Evolutionary conservation across 2,329 filamentous ascomycete species (phyloP).

Genomic region (Alternaria sp.): DNA sequence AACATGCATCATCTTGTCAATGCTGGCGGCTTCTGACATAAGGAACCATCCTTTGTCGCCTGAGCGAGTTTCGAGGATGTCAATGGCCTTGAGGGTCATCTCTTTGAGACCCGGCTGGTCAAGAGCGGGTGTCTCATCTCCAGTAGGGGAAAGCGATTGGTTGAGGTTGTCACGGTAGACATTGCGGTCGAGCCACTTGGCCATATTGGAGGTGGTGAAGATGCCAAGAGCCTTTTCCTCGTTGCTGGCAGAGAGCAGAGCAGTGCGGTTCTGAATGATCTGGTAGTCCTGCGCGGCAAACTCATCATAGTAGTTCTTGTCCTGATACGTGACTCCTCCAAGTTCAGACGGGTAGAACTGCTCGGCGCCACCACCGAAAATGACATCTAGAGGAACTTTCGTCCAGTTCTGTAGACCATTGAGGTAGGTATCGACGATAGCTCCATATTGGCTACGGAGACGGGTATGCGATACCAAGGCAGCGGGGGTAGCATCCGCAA

Average conservation of each 20-base stretch:
- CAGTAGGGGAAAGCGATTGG: conserved; percentile 72
- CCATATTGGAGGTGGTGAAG: conserved; percentile 76
- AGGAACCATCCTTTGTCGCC: conserved; percentile 80
- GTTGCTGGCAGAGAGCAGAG: conserved; percentile 64
- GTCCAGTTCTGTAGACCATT: conserved; percentile 74
- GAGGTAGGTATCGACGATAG: conserved; percentile 77
- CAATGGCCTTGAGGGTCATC: conserved; percentile 87
- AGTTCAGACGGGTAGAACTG: conserved; percentile 68
- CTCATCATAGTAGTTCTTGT: conserved; percentile 73
- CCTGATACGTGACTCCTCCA: conserved; percentile 67
- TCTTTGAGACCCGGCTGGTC: conserved; percentile 86
- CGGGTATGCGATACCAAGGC: conserved; percentile 68
- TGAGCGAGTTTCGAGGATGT: conserved; percentile 71
- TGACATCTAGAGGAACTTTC: conserved; percentile 73
- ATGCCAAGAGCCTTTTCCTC: conserved; percentile 74
- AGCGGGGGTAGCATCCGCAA: conserved; percentile 82
- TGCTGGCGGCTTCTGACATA: conserved; percentile 84
- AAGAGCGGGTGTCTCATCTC: conserved; percentile 66
- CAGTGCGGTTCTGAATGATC: conserved; percentile 75
- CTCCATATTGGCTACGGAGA: conserved; percentile 70
- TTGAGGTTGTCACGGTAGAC: conserved; percentile 75
- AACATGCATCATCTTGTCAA: conserved; percentile 88
- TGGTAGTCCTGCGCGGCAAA: conserved; percentile 76
- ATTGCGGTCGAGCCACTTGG: conserved; percentile 87
- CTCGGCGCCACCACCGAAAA: conserved; percentile 83